Percentiles rank a stretch among this genome's conserved stretches.
These are phyloP conservation scores for Mycena chlorophos DNA, from an alignment of 768 basidiomycete genomes.

Conservation along the genomic window DNA sequence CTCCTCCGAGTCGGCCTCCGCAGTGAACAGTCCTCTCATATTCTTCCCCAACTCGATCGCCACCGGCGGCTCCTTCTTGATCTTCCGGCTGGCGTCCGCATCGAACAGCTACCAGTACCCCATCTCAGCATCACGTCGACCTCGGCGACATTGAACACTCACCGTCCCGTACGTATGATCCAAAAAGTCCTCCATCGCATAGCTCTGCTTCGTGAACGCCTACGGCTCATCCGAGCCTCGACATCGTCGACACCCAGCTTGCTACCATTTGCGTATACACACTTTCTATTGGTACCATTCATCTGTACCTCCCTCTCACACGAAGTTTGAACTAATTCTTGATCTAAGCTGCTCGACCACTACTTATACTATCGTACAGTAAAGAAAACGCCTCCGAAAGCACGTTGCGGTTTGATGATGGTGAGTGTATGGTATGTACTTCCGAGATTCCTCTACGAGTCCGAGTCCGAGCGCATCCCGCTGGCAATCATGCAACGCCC, in stretches of 20 bases:
- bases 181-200: constrained; percentile 93
- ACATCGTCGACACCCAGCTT: constrained; percentile 86
- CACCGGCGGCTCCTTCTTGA: constrained; percentile 76
- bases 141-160: constrained; percentile 25
- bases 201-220: constrained; percentile 91
- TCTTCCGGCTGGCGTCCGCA: constrained; percentile 74
- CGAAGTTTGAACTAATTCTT: too few species aligned
- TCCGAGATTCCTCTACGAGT: too few species aligned
- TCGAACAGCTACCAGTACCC: constrained; percentile 69
- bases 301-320: too few species aligned
- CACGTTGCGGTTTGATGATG: too few species aligned
- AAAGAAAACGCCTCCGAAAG: too few species aligned
- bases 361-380: too few species aligned
- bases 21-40: constrained; percentile 29
- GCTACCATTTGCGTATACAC: too few species aligned
- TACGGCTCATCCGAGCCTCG: constrained; percentile 84
- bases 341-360: too few species aligned
- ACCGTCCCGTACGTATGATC: constrained; percentile 91
- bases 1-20: constrained; percentile 4
- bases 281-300: too few species aligned
- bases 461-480: too few species aligned
- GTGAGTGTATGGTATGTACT: too few species aligned
- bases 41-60: constrained; percentile 43
- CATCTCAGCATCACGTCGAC: too few species aligned
- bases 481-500: neutral